Percentiles rank a stretch among this genome's conserved stretches.
Evolutionary conservation across 2,329 filamentous ascomycete species (phyloP).

Genomic region (Pseudogymnoascus verrucosus): DNA sequence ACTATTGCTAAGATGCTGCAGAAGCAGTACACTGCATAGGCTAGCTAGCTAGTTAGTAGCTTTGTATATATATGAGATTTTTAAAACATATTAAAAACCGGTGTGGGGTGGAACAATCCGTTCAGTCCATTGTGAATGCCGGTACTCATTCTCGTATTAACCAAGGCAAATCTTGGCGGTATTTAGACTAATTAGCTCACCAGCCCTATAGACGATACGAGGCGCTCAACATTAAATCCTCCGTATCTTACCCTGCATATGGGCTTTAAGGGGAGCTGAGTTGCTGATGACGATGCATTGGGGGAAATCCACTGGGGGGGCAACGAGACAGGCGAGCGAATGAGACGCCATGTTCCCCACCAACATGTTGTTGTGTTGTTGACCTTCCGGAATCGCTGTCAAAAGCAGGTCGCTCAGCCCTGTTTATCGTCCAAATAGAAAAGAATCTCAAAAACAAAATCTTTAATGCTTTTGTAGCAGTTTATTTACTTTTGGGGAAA

Average conservation of each 20-base stretch:
- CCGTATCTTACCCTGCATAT: not conserved
- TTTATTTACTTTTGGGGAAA: not conserved
- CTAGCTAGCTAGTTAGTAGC: not conserved
- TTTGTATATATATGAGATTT: not conserved
- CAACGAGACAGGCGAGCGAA: conserved; percentile 2
- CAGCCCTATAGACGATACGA: not conserved
- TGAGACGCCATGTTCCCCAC: conserved; percentile 2
- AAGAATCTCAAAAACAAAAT: not conserved
- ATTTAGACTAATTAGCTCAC: not conserved
- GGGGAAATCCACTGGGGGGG: conserved; percentile 2
- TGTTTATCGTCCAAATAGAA: not conserved
- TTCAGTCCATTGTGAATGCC: not conserved
- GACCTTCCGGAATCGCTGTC: conserved; percentile 8
- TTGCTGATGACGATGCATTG: not conserved
- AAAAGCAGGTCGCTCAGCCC: not conserved
- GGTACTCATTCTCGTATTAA: not conserved
- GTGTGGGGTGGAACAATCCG: not conserved
- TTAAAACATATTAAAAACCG: not conserved
- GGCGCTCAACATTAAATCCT: conserved; percentile 5
- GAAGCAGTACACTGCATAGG: conserved; percentile 55
- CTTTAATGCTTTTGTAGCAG: not conserved
- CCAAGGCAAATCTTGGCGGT: not conserved
- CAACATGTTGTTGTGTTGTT: conserved; percentile 6
- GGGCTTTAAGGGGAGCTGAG: not conserved
- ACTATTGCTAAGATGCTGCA: conserved; percentile 66